phyloP scores from a whole-genome alignment of 1,139 yeast species.

The Candida tunisiensis region DNA sequence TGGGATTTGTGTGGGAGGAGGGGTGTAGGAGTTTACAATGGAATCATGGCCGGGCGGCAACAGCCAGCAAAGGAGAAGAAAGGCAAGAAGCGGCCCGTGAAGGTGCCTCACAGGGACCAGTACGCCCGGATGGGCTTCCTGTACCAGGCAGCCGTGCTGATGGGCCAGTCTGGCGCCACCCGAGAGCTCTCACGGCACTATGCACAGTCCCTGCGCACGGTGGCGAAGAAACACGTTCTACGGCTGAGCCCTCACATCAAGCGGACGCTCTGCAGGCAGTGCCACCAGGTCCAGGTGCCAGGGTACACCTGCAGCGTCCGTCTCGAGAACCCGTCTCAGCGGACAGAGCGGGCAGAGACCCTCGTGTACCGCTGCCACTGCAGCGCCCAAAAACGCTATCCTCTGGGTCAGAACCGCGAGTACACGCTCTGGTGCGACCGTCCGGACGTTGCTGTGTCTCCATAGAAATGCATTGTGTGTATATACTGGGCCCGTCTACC shows the following conservation, averaged over 20 bases:
- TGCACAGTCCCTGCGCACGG: constrained; percentile 18
- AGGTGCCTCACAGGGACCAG: constrained; percentile 39
- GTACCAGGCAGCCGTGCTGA: constrained; percentile 29
- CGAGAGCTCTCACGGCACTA: constrained; percentile 30
- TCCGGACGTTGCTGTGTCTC: neutral
- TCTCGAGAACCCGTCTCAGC: constrained; percentile 14
- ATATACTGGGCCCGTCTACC: too few relatives aligned
- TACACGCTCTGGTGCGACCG: constrained; percentile 13
- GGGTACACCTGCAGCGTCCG: constrained; percentile 26
- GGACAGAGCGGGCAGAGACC: constrained; percentile 12
- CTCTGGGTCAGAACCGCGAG: constrained; percentile 21
- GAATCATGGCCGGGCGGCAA: neutral
- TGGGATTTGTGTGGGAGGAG: neutral
- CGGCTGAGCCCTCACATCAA: constrained; percentile 46
- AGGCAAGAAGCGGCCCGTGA: constrained; percentile 14
- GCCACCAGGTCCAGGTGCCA: constrained; percentile 31
- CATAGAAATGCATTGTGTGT: neutral
- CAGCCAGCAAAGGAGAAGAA: constrained; percentile 4
- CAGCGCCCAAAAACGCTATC: constrained; percentile 22
- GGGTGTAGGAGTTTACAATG: neutral
- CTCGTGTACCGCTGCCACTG: constrained; percentile 22
- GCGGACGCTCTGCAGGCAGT: constrained; percentile 42
- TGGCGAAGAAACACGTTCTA: constrained; percentile 46
- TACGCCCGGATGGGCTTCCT: constrained; percentile 40
- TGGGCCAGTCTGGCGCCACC: constrained; percentile 3